Evolutionary conservation across 306 rosid genomes (phyloP).

Genomic region (Trifolium dubium): DNA sequence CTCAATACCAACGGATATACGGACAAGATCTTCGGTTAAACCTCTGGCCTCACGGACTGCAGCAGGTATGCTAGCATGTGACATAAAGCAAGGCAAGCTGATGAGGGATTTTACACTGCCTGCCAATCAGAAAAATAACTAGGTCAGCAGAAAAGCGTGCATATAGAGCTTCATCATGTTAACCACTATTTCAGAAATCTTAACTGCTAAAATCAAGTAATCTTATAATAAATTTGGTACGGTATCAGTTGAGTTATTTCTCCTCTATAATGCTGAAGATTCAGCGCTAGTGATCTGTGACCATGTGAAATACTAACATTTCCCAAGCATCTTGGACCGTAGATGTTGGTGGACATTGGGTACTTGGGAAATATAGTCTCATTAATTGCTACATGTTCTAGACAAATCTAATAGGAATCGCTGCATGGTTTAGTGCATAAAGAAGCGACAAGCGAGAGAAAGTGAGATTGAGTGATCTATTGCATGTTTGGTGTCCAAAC

Average conservation of each 20-base stretch:
- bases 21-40: constrained; percentile 68
- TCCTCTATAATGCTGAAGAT: neutral
- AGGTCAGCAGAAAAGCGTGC: neutral
- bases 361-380: neutral
- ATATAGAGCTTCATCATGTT: neutral
- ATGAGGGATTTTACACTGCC: constrained; percentile 94
- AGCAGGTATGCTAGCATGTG: constrained; percentile 85
- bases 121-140: constrained; percentile 40
- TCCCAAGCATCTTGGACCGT: neutral
- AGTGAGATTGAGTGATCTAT: too few species aligned
- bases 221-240: neutral
- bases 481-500: too few species aligned
- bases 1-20: constrained; percentile 88
- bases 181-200: neutral
- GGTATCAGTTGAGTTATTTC: neutral
- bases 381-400: neutral
- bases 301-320: neutral
- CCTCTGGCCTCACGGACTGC: constrained; percentile 82
- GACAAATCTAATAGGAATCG: neutral
- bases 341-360: neutral
- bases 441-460: too few species aligned
- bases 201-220: neutral
- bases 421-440: too few species aligned
- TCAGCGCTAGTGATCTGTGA: neutral
- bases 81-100: constrained; percentile 67